These are phyloP conservation scores for Hordeum marinum DNA, from an alignment of 176 grass and related monocot species.

Conservation along the genomic window DNA sequence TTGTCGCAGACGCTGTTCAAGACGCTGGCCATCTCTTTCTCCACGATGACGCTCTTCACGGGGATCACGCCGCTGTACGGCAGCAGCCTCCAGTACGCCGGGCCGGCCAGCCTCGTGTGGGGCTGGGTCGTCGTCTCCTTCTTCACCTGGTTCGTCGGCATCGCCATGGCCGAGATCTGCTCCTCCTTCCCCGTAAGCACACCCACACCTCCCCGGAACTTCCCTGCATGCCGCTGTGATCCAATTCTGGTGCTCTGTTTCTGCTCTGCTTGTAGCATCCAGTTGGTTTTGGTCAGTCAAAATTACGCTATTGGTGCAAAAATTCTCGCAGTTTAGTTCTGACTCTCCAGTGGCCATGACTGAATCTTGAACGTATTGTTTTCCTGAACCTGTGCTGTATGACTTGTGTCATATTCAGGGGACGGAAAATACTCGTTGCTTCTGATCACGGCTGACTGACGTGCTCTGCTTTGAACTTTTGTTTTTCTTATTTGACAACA, in stretches of 20 bases:
- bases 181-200: constrained; percentile 86
- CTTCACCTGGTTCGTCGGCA: constrained; percentile 99
- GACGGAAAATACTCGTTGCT: not conserved
- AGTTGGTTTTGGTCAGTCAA: not conserved
- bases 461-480: not conserved
- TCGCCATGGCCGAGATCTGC: constrained; percentile 99
- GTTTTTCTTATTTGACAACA: constrained; percentile 23
- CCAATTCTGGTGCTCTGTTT: not conserved
- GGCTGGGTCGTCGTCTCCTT: constrained; percentile 98
- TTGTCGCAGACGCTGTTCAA: constrained; percentile 83
- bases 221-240: not conserved
- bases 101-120: constrained; percentile 87
- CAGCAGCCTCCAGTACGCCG: constrained; percentile 80
- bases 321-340: not conserved
- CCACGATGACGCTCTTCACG: constrained; percentile 99
- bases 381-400: not conserved
- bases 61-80: constrained; percentile 97
- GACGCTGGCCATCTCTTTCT: constrained; percentile 99
- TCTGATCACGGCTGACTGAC: not conserved
- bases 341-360: not conserved
- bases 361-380: constrained; percentile 2
- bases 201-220: not conserved
- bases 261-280: not conserved
- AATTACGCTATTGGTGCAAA: not conserved
- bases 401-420: not conserved